Evolutionary conservation across 441 rosid genomes (phyloP), one percentile per base, ranked within the genome.

Genomic region (Omphalea diandra): DNA sequence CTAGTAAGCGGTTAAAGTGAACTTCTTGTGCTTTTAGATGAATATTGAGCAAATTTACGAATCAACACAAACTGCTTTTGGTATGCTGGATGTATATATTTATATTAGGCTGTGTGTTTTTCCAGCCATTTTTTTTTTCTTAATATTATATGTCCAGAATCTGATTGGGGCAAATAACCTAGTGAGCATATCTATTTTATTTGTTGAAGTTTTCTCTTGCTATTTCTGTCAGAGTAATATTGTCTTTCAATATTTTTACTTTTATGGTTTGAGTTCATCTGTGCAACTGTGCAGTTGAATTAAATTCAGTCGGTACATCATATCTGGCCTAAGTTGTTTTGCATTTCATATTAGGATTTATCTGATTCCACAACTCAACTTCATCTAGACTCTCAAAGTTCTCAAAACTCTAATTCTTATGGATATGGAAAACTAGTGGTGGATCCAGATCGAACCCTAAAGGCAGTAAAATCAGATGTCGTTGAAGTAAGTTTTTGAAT

Each of bases 401-500:
- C 70, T 29, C 80, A 71, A 79, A 77, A 76, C 77, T 88, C 84
- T n/a, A 80, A 40, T 69, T 79, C 81, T 69, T 77, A 77, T 74
- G 72, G 68, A 20, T 73, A 77, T 69, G 75, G 54, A 64, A 77
- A 83, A 46, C 83, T 71, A 75, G 88, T 73, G 64, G 69, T 27
- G 68, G 83, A 87, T 63, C 77, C 64, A 47, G 90, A 90, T 72
- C 78, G 77, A 44, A 75, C 77, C 65, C 72, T 83, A 73, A 74
- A 44, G 77, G 81, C 67, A 63, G 79, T 84, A 55, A 63, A 74
- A 63, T 80, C 89, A 38, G 82, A 70, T 38, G 71, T 72, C 27
- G 72, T 77, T 44, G 84, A 85, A 75, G 95, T 90, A 86, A 83
- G 91, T 83, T 47, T 67, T 14, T 57, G 58, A 57, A 56, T 56